Evolutionary conservation across 2,329 filamentous ascomycete species (phyloP).

Genomic region (Pyrenophora seminiperda): DNA sequence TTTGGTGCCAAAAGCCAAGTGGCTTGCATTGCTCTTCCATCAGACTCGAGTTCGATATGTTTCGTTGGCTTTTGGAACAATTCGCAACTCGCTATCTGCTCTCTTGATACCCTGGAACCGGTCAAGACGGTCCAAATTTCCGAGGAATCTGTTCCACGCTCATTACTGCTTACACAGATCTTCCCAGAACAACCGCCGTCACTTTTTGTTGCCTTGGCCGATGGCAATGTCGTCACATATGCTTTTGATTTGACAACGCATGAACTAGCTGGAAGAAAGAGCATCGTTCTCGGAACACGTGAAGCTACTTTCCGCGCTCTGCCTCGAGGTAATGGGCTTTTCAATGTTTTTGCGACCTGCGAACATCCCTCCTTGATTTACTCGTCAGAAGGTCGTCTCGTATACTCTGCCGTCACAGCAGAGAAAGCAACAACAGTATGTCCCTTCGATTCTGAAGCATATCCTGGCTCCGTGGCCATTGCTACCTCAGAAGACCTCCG

Average conservation of each 20-base stretch:
- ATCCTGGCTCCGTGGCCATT: slow-evolving; percentile 78
- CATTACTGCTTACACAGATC: slow-evolving; percentile 78
- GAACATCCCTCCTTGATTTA: slow-evolving; percentile 96
- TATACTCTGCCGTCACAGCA: slow-evolving; percentile 92
- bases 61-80: slow-evolving; percentile 87
- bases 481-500: slow-evolving; percentile 77
- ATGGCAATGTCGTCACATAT: slow-evolving; percentile 88
- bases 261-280: slow-evolving; percentile 73
- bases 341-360: slow-evolving; percentile 88
- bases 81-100: slow-evolving; percentile 76
- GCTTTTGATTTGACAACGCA: slow-evolving; percentile 67
- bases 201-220: slow-evolving; percentile 87
- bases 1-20: slow-evolving; percentile 75
- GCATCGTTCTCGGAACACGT: slow-evolving; percentile 81
- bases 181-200: slow-evolving; percentile 71
- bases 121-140: slow-evolving; percentile 61
- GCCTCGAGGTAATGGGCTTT: slow-evolving; percentile 67
- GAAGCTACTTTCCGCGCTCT: slow-evolving; percentile 81
- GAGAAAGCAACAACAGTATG: slow-evolving; percentile 83
- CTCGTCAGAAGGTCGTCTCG: slow-evolving; percentile 80
- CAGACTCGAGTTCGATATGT: slow-evolving; percentile 66
- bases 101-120: slow-evolving; percentile 68
- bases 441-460: slow-evolving; percentile 80
- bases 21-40: slow-evolving; percentile 79
- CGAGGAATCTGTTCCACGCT: slow-evolving; percentile 80